Conservation (phyloP, 306 rosid species). For the Castanea sativa region DNA sequence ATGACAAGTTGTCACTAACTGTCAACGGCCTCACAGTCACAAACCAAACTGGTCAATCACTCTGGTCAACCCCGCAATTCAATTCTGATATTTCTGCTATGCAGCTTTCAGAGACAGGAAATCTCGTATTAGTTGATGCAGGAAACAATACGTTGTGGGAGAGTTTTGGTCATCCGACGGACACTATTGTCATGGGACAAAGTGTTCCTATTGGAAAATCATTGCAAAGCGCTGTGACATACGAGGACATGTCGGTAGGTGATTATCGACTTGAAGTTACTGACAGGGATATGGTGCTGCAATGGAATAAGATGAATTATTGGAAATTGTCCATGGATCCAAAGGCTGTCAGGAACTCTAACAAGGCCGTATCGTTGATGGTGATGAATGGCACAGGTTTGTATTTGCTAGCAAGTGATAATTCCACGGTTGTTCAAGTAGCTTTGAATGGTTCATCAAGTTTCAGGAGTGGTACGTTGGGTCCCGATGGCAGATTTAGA, state of each 20-base stretch:
- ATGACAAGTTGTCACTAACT: constrained; percentile 50
- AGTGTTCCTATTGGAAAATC: constrained; percentile 42
- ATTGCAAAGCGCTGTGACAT: constrained; percentile 44
- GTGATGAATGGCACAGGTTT: constrained; percentile 52
- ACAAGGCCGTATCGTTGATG: constrained; percentile 46
- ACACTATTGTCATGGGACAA: constrained; percentile 74
- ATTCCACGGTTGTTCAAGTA: constrained; percentile 46
- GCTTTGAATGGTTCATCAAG: constrained; percentile 29
- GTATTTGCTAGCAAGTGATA: constrained; percentile 52
- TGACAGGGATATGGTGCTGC: constrained; percentile 55
- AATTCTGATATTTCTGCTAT: constrained; percentile 42
- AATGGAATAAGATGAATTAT: constrained; percentile 70
- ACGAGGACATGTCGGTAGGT: constrained; percentile 52
- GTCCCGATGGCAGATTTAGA: constrained; percentile 48
- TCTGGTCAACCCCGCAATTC: constrained; percentile 74
- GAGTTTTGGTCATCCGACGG: constrained; percentile 75
- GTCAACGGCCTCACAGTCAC: constrained; percentile 46
- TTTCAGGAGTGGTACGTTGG: constrained; percentile 65
- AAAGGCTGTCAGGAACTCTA: constrained; percentile 37
- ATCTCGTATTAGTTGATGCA: constrained; percentile 60
- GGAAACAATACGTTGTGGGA: constrained; percentile 76
- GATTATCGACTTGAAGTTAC: constrained; percentile 37
- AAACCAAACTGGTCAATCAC: constrained; percentile 29
- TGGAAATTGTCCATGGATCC: constrained; percentile 67
- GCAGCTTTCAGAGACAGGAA: constrained; percentile 63